These are phyloP conservation scores for Cucumis melo DNA, from an alignment of 306 rosid species.

Conservation along the genomic window DNA sequence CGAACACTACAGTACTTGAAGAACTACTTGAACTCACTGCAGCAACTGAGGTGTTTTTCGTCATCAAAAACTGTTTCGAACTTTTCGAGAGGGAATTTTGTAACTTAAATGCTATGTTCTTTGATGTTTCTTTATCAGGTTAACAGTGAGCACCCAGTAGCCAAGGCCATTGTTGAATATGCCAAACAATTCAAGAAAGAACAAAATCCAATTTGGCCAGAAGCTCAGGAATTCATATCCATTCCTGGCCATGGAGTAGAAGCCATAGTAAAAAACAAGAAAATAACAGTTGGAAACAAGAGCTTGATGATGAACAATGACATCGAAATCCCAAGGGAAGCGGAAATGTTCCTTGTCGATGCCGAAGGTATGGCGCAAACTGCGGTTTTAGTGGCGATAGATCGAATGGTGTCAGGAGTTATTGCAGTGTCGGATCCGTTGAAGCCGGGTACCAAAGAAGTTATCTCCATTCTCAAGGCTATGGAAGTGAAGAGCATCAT, in stretches of 20 bases:
- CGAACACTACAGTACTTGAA: conserved; percentile 15
- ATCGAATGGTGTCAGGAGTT: conserved; percentile 42
- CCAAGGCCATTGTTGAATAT: conserved; percentile 61
- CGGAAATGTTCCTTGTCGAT: conserved; percentile 40
- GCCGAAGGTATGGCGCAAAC: conserved; percentile 65
- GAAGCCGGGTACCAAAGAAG: conserved; percentile 56
- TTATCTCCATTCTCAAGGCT: conserved; percentile 56
- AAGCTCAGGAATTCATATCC: conserved; percentile 47
- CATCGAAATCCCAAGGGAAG: conserved; percentile 34
- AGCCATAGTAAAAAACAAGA: conserved; percentile 19
- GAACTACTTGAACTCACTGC: conserved; percentile 53
- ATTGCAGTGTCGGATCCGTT: conserved; percentile 68
- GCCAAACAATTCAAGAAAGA: conserved; percentile 40
- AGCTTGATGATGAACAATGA: conserved; percentile 45
- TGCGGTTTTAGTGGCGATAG: conserved; percentile 48
- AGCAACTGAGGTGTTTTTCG: conserved; percentile 49
- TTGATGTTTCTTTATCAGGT: conserved; percentile 28
- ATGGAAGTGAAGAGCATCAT: conserved; percentile 62
- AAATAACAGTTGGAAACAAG: conserved; percentile 44
- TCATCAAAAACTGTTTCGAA: not conserved
- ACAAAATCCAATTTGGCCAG: conserved; percentile 43
- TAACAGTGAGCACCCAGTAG: conserved; percentile 85
- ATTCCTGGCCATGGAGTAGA: conserved; percentile 72
- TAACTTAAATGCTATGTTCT: not conserved
- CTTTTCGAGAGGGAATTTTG: not conserved